Conservation (phyloP, 2,329 filamentous ascomycete genomes). For the Paramyrothecium sp. region DNA sequence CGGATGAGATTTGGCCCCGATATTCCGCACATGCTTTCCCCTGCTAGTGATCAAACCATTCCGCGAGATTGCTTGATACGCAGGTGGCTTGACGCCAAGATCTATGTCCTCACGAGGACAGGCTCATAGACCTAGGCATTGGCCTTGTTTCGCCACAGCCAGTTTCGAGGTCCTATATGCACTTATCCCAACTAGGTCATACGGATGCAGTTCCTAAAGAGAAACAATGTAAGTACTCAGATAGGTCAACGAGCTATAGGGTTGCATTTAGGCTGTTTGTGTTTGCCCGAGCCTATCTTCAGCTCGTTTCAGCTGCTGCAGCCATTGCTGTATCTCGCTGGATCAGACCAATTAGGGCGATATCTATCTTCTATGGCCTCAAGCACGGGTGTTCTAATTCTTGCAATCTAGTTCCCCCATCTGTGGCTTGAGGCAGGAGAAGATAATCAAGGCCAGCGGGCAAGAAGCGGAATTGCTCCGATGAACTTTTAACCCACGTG, state of each 20-base stretch:
- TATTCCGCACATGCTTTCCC: not conserved
- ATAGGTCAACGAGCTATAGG: not conserved
- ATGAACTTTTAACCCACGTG: too few relatives aligned
- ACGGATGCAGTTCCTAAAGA: not conserved
- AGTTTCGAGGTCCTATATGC: not conserved
- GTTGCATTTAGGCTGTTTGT: not conserved
- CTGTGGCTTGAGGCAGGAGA: too few relatives aligned
- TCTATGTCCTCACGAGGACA: not conserved
- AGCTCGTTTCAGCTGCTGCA: not conserved
- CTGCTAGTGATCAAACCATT: not conserved
- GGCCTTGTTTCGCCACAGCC: too few relatives aligned
- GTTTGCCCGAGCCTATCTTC: not conserved
- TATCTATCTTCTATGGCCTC: too few relatives aligned
- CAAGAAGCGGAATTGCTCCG: too few relatives aligned
- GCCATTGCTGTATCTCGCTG: not conserved
- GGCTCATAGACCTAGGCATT: not conserved
- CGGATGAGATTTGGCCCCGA: not conserved
- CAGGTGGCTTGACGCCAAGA: not conserved
- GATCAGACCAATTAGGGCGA: too few relatives aligned
- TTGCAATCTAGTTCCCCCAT: too few relatives aligned
- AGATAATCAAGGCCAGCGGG: too few relatives aligned
- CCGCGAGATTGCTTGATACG: not conserved
- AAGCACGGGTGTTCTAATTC: too few relatives aligned
- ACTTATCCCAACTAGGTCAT: not conserved
- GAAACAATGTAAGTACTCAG: not conserved